A percentile compares a stretch with the other conserved stretches of the same genome.
phyloP scores from a whole-genome alignment of 140 eudicot genomes.

The Oenanthe javanica region DNA sequence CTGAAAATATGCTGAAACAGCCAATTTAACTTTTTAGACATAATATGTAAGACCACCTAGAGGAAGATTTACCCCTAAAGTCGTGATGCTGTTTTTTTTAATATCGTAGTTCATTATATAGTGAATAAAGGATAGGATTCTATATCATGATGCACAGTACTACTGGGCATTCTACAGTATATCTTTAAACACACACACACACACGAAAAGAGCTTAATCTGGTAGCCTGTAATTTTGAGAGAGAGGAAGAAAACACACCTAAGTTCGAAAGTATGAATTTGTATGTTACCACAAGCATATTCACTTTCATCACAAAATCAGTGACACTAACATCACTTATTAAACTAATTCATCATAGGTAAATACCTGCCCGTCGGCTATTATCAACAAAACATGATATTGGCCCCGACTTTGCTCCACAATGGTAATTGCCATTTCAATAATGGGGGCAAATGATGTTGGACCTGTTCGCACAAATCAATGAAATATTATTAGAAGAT shows the following conservation, averaged over 20 bases:
- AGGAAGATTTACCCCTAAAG: no score
- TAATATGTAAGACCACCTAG: no score
- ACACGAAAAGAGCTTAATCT: not conserved
- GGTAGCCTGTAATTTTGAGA: not conserved
- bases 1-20: not conserved
- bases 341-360: not conserved
- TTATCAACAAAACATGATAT: constrained; percentile 86
- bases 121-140: no score
- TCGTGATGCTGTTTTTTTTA: no score
- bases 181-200: not conserved
- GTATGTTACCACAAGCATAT: not conserved
- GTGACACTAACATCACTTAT: not conserved
- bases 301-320: not conserved
- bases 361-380: constrained; percentile 94
- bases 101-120: no score
- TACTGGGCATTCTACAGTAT: not conserved
- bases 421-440: constrained; percentile 87
- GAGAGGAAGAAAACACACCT: not conserved
- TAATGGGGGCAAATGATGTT: constrained; percentile 88
- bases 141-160: no score
- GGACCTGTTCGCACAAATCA: constrained; percentile 49
- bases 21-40: no score
- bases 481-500: not conserved
- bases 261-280: not conserved
- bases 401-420: constrained; percentile 98